phyloP scores from a whole-genome alignment of 768 basidiomycete genomes.

The Lactifluus hygrophoroides region DNA sequence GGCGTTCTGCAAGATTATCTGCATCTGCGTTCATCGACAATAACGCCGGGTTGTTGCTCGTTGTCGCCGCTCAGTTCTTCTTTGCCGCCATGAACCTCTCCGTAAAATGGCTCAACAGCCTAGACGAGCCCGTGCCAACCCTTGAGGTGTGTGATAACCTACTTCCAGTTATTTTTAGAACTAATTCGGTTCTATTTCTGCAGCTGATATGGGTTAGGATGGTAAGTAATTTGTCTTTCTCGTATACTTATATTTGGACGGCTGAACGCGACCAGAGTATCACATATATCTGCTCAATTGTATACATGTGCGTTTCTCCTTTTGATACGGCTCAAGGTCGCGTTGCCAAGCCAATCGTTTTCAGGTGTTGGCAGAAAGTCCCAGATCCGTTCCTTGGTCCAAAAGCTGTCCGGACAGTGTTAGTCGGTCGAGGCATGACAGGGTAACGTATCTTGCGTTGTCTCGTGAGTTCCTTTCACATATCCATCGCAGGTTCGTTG shows the following conservation, averaged over 20 bases:
- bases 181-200: not conserved
- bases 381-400: constrained; percentile 61
- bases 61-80: constrained; percentile 49
- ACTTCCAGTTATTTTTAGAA: not conserved
- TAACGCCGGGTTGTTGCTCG: constrained; percentile 54
- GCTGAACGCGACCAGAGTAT: constrained; percentile 32
- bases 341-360: not conserved
- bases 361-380: constrained; percentile 33
- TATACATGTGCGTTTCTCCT: constrained; percentile 35
- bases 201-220: constrained; percentile 52
- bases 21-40: constrained; percentile 14
- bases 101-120: constrained; percentile 52
- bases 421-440: constrained; percentile 49
- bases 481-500: constrained; percentile 49
- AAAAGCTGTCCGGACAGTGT: constrained; percentile 49
- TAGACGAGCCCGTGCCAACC: constrained; percentile 50
- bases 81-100: constrained; percentile 52
- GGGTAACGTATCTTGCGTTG: constrained; percentile 34
- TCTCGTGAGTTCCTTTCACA: not conserved
- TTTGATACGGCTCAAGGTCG: not conserved
- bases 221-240: constrained; percentile 31
- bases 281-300: constrained; percentile 42
- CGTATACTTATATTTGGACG: constrained; percentile 5
- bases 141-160: constrained; percentile 37
- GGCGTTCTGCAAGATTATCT: not conserved